Evolutionary conservation across 768 basidiomycete species (phyloP), one percentile per base, ranked within the genome.

Genomic region (Boletus patriciae): DNA sequence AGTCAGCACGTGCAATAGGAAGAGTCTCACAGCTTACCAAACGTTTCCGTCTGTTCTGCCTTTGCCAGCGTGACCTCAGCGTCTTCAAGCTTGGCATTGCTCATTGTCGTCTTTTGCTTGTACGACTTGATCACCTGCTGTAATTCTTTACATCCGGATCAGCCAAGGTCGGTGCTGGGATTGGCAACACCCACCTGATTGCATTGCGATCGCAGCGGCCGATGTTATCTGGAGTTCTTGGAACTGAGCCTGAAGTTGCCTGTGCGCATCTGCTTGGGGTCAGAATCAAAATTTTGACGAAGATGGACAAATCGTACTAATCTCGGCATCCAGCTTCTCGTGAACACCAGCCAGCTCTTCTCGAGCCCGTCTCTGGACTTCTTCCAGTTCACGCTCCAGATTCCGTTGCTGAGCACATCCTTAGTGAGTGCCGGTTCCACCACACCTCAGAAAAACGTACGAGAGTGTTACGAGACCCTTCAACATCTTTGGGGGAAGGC

Each of bases 401-500:
- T 80, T 79, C 23, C 83, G 80, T 66, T 90, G 87, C 65, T 88
- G 31, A 18, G 18, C 42, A 31, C 40, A 37, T 48, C 13, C n/a
- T 19, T 12, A 45, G 37, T 47, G 31, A 54, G 56, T 36, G 50
- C 19, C 27, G 3, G 10, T 34, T 40, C 27, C 12, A 31, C 11
- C 21, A 37, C 18, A 15, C 13, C 3, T 18, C 29, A 27, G 23
- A 21, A 46, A 36, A 18, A 53, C 84, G 59, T 69, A 88, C 86
- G 62, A 90, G 68, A 51, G 87, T 86, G 64, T 84, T 86, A 45
- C 83, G 78, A 16, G 87, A 88, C 60, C 87, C 88, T 61, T 89
- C 88, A 15, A 88, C 64, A 15, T 63, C 61, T 36, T 57, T 63
- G 19, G 52, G 43, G 0, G 80, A 79, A 58, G 76, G 78, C 70